phyloP scores from a whole-genome alignment of 441 rosid species.

The Erodium trifolium region DNA sequence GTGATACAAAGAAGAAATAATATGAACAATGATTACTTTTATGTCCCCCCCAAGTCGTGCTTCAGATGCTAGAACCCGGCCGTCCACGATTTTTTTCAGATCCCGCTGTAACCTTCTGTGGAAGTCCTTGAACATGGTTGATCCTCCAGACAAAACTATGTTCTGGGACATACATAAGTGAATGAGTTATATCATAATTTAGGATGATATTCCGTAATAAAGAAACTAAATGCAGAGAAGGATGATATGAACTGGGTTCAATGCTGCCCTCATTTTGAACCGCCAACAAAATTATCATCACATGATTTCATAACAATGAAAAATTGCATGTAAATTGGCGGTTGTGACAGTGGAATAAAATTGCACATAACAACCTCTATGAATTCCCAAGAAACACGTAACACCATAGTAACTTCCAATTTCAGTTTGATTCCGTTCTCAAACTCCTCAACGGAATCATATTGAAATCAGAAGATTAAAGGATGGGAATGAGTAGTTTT shows the following conservation, averaged over 20 bases:
- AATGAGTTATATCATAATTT: slow-evolving; percentile 6
- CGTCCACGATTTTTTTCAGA: slow-evolving; percentile 93
- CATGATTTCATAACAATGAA: neutral
- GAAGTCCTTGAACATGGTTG: slow-evolving; percentile 99
- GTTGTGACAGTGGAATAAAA: neutral
- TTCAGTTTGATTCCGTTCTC: too few species aligned
- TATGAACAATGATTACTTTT: slow-evolving; percentile 38
- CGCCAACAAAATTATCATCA: neutral
- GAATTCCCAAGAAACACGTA: too few species aligned
- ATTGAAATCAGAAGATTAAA: too few species aligned
- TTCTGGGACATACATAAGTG: slow-evolving; percentile 40
- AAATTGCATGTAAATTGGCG: neutral
- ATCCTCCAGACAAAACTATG: slow-evolving; percentile 95
- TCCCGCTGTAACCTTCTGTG: slow-evolving; percentile 98
- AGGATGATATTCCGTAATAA: too few species aligned
- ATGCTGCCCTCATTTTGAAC: neutral
- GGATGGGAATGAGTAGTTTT: too few species aligned
- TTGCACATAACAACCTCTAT: too few species aligned
- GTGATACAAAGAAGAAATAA: neutral
- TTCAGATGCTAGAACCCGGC: slow-evolving; percentile 77
- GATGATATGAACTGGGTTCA: neutral
- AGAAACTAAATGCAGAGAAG: neutral
- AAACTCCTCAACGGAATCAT: too few species aligned
- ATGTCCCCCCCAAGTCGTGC: slow-evolving; percentile 66
- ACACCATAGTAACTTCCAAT: too few species aligned